phyloP scores from a whole-genome alignment of 2,329 filamentous ascomycete genomes.

The Alternaria sp. region DNA sequence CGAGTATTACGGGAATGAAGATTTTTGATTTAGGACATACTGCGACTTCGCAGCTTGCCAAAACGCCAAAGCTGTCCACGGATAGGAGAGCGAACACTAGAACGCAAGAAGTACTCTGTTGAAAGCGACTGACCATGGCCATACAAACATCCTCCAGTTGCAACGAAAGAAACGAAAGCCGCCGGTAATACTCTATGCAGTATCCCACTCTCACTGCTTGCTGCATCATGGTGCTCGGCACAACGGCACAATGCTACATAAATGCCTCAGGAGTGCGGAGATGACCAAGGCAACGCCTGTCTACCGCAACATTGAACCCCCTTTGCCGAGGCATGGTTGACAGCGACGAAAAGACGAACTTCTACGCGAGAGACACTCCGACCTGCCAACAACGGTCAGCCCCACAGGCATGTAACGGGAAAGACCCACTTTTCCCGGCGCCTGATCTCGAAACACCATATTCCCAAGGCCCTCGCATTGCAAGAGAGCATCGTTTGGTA shows the following conservation, averaged over 20 bases:
- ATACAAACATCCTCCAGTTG: no score
- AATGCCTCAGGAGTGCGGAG: constrained; percentile 5
- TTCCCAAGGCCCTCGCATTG: constrained; percentile 20
- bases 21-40: no score
- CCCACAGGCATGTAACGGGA: constrained; percentile 26
- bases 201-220: background rate
- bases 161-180: background rate
- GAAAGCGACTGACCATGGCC: no score
- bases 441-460: constrained; percentile 31
- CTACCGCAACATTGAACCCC: background rate
- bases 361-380: background rate
- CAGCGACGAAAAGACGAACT: background rate
- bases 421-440: constrained; percentile 25
- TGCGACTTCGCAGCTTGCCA: no score
- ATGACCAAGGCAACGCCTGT: background rate
- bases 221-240: background rate
- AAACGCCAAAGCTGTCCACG: no score
- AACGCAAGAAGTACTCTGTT: no score
- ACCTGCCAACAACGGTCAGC: constrained; percentile 16
- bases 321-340: constrained; percentile 4
- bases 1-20: no score
- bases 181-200: background rate
- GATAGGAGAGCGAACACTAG: no score
- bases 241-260: background rate
- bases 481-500: background rate